Evolutionary conservation across 2,329 filamentous ascomycete species (phyloP).

Genomic region (Ilyonectria mors-panacis): DNA sequence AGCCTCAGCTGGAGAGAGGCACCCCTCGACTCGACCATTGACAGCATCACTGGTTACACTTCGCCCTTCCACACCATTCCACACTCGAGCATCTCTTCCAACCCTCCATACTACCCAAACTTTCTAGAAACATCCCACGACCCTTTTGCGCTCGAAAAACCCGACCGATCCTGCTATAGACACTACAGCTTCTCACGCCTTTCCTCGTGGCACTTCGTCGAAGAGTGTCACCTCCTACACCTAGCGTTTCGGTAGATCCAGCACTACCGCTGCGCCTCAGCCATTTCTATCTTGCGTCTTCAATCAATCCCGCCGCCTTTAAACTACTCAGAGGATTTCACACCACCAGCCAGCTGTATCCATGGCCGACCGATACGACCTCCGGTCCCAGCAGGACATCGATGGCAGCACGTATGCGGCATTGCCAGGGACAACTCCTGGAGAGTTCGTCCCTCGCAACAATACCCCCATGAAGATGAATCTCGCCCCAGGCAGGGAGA

Average conservation of each 20-base stretch:
- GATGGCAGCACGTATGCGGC: constrained; percentile 49
- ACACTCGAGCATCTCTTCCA: constrained; percentile 4
- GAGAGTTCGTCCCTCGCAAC: constrained; percentile 50
- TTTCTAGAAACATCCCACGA: background rate
- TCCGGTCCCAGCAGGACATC: constrained; percentile 48
- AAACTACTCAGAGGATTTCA: background rate
- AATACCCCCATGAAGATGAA: constrained; percentile 52
- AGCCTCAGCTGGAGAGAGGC: constrained; percentile 32
- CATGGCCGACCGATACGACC: constrained; percentile 50
- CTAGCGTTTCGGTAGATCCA: background rate
- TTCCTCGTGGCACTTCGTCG: background rate
- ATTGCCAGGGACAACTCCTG: constrained; percentile 51
- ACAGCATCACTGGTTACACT: constrained; percentile 32
- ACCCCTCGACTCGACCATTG: constrained; percentile 39
- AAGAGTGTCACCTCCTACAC: background rate
- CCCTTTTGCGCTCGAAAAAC: background rate
- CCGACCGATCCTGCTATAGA: constrained; percentile 3
- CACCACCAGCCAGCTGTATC: background rate
- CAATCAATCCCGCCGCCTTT: background rate
- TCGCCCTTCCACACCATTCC: constrained; percentile 12
- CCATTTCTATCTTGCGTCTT: background rate
- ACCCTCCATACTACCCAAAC: background rate
- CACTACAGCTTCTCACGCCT: background rate
- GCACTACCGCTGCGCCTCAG: background rate
- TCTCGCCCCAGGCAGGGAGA: constrained; percentile 44